Percentiles rank a stretch among this genome's conserved stretches.
Conservation (phyloP, 2,329 filamentous ascomycete genomes). For the Metarhizium robertsii region DNA sequence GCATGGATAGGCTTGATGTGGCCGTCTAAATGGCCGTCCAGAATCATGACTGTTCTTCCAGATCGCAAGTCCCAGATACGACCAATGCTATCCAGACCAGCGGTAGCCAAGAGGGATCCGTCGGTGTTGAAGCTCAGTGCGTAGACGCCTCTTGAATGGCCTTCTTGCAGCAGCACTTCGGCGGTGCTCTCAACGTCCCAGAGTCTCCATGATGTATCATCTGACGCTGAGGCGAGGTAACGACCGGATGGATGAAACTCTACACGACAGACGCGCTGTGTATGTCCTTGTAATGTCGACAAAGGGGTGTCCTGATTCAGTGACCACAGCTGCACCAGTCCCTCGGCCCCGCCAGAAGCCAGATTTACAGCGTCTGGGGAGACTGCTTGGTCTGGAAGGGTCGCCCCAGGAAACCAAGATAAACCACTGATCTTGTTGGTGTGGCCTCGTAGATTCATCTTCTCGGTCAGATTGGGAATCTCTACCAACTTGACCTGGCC, state of each 20-base stretch:
- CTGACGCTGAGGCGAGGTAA: conserved; percentile 86
- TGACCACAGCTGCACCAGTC: conserved; percentile 83
- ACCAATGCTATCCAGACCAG: conserved; percentile 89
- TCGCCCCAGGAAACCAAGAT: conserved; percentile 81
- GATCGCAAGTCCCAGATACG: conserved; percentile 92
- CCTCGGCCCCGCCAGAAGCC: conserved; percentile 83
- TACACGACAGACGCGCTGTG: conserved; percentile 77
- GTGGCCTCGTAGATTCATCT: conserved; percentile 69
- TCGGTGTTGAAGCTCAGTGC: conserved; percentile 83
- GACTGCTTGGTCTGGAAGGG: conserved; percentile 59
- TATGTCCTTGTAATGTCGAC: conserved; percentile 73
- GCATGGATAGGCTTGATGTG: conserved; percentile 88
- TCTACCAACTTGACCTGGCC: conserved; percentile 80
- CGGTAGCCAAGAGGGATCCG: conserved; percentile 81
- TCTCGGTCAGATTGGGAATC: conserved; percentile 73
- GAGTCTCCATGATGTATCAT: conserved; percentile 92
- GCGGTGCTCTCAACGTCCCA: conserved; percentile 87
- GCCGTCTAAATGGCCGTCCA: conserved; percentile 75
- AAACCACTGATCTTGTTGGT: conserved; percentile 84
- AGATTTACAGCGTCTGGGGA: conserved; percentile 71
- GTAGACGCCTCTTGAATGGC: conserved; percentile 90
- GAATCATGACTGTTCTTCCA: conserved; percentile 88
- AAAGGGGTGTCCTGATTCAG: conserved; percentile 78
- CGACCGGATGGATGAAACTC: conserved; percentile 90
- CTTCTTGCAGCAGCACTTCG: conserved; percentile 83